phyloP scores from a whole-genome alignment of 768 basidiomycete genomes.

The Naganishia randhawae region DNA sequence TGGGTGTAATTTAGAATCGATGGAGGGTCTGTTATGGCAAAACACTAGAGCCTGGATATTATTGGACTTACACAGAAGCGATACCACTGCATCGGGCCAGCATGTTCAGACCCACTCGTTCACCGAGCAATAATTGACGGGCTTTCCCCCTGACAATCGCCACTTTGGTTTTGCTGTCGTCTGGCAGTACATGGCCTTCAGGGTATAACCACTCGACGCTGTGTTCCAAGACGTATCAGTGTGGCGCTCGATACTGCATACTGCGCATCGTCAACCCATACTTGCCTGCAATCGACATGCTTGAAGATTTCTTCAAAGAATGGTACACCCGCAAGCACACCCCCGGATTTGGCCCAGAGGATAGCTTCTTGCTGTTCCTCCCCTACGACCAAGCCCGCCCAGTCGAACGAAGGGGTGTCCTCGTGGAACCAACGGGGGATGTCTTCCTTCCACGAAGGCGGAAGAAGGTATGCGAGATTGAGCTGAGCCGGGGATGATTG shows the following conservation, averaged over 20 bases:
- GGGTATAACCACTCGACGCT: constrained; percentile 91
- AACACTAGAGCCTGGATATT: background rate
- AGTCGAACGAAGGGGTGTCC: constrained; percentile 94
- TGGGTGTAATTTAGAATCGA: constrained; percentile 45
- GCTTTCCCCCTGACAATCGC: constrained; percentile 90
- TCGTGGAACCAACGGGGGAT: constrained; percentile 80
- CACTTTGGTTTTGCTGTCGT: constrained; percentile 57
- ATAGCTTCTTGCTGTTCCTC: constrained; percentile 80
- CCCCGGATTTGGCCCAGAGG: constrained; percentile 81
- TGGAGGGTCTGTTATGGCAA: too few relatives aligned
- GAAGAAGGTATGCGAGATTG: constrained; percentile 65
- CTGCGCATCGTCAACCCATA: constrained; percentile 33
- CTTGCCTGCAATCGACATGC: constrained; percentile 85
- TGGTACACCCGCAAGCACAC: constrained; percentile 85
- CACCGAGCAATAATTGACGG: constrained; percentile 79
- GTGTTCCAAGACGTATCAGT: constrained; percentile 1
- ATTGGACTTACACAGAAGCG: constrained; percentile 78
- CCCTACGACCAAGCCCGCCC: constrained; percentile 92
- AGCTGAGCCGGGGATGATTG: background rate
- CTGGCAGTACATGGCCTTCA: constrained; percentile 81
- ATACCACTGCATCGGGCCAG: constrained; percentile 94
- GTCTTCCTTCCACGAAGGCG: constrained; percentile 84
- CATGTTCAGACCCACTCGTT: constrained; percentile 86
- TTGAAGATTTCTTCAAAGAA: constrained; percentile 91
- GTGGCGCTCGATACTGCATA: background rate